These are phyloP conservation scores for Alternaria hordeiaustralica DNA, from an alignment of 2,329 filamentous ascomycete species.

Conservation along the genomic window DNA sequence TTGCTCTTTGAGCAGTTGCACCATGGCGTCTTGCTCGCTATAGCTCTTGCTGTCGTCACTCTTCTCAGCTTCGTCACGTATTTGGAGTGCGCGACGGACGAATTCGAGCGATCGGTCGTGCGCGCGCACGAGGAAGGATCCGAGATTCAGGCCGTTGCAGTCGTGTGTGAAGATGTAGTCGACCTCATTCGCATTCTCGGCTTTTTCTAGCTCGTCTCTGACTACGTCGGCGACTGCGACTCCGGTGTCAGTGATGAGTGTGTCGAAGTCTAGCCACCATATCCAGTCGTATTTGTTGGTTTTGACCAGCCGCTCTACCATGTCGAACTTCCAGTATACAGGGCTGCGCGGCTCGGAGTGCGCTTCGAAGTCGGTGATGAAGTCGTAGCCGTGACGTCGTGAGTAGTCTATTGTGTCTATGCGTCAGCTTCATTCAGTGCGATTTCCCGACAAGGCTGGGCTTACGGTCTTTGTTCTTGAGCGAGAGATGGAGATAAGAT, in stretches of 20 bases:
- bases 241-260: conserved; percentile 49
- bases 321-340: conserved; percentile 50
- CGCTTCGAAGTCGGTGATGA: conserved; percentile 50
- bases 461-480: conserved; percentile 50
- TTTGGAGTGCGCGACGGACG: conserved; percentile 37
- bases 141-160: conserved; percentile 50
- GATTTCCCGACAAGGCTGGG: background rate
- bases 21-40: conserved; percentile 50
- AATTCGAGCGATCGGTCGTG: conserved; percentile 46
- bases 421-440: conserved; percentile 3
- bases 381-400: conserved; percentile 49
- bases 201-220: conserved; percentile 39
- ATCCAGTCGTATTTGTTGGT: conserved; percentile 49
- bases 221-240: conserved; percentile 48
- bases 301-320: conserved; percentile 46
- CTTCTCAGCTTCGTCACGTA: conserved; percentile 31
- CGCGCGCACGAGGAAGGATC: conserved; percentile 48
- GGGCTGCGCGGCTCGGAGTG: conserved; percentile 34
- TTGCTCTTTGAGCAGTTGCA: conserved; percentile 40
- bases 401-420: conserved; percentile 42
- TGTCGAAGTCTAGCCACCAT: conserved; percentile 54
- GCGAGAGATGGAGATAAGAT: conserved; percentile 45
- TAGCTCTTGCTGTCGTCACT: conserved; percentile 24
- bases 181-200: conserved; percentile 39
- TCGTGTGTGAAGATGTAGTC: conserved; percentile 50